These are phyloP conservation scores for Suhomyces prunicola DNA, from an alignment of 805 yeast species.

Conservation along the genomic window DNA sequence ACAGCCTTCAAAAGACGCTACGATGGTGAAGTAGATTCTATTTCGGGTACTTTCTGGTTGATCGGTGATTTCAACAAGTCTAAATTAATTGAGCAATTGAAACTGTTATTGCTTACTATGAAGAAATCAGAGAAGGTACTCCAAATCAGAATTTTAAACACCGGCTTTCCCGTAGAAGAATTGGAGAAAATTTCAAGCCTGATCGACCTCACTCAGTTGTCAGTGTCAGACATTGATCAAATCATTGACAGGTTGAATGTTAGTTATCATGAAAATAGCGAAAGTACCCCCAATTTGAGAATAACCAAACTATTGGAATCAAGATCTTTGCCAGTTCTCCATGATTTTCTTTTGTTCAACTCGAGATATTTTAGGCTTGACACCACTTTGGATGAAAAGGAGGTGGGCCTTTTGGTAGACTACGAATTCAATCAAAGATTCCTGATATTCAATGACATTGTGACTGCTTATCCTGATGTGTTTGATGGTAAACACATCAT, in stretches of 20 bases:
- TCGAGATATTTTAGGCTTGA: constrained; percentile 49
- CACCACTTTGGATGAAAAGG: constrained; percentile 17
- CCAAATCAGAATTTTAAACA: constrained; percentile 36
- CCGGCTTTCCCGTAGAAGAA: constrained; percentile 8
- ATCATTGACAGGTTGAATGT: constrained; percentile 2
- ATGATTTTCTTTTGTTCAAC: constrained; percentile 46
- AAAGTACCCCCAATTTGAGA: constrained; percentile 4
- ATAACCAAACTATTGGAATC: constrained; percentile 21
- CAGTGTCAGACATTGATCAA: constrained; percentile 7
- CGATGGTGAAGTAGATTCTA: constrained; percentile 1
- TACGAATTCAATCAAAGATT: constrained; percentile 50
- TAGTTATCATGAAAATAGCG: not conserved
- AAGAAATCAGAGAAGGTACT: constrained; percentile 24
- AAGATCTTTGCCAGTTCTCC: constrained; percentile 30
- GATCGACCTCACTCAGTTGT: constrained; percentile 1
- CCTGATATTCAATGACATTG: constrained; percentile 23
- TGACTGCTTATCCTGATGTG: constrained; percentile 24
- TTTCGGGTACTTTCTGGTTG: constrained; percentile 54
- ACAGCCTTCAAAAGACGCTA: constrained; percentile 12
- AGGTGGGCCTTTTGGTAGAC: constrained; percentile 38
- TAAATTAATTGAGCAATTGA: constrained; percentile 43
- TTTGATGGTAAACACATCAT: constrained; percentile 16
- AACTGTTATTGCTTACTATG: constrained; percentile 23
- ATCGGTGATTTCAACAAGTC: constrained; percentile 53
- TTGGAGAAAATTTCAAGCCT: constrained; percentile 4